Conservation (phyloP, 495 filamentous ascomycete genomes). For the Podospora conica region DNA sequence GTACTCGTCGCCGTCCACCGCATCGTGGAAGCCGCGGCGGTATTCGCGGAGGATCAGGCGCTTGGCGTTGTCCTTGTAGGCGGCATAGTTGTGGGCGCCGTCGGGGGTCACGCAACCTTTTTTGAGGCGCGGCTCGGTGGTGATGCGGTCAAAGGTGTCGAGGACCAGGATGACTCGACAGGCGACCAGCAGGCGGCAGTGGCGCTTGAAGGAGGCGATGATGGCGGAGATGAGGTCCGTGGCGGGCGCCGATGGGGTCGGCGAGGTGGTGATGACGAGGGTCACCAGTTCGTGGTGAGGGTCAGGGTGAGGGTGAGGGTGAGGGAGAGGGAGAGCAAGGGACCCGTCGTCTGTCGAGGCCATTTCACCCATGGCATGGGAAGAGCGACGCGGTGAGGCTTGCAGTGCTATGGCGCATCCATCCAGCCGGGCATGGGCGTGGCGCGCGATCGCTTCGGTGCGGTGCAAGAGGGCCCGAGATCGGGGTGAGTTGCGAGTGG, state of each 20-base stretch:
- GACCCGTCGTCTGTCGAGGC: constrained; percentile 4
- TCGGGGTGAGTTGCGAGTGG: neutral
- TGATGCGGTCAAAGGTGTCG: constrained; percentile 41
- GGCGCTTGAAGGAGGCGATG: constrained; percentile 31
- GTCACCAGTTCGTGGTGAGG: constrained; percentile 28
- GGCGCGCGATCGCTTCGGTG: neutral
- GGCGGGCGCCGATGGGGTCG: constrained; percentile 43
- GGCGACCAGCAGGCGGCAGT: constrained; percentile 28
- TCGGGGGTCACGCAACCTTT: constrained; percentile 41
- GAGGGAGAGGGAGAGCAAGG: too few relatives aligned
- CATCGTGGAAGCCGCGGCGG: neutral
- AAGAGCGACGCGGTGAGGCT: neutral
- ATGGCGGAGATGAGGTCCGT: constrained; percentile 38
- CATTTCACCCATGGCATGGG: constrained; percentile 8
- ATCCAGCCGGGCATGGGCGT: neutral
- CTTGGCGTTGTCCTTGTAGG: constrained; percentile 40
- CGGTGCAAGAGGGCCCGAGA: neutral
- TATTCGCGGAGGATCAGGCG: constrained; percentile 31
- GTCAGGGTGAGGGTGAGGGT: too few relatives aligned
- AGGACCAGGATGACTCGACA: constrained; percentile 40
- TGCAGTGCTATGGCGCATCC: neutral
- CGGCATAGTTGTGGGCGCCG: constrained; percentile 28
- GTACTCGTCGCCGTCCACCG: neutral
- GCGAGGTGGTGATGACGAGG: constrained; percentile 44
- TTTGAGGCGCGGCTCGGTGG: constrained; percentile 33